Evolutionary conservation across 345 rosid genomes (phyloP).

Genomic region (Lenwebbia sp.): DNA sequence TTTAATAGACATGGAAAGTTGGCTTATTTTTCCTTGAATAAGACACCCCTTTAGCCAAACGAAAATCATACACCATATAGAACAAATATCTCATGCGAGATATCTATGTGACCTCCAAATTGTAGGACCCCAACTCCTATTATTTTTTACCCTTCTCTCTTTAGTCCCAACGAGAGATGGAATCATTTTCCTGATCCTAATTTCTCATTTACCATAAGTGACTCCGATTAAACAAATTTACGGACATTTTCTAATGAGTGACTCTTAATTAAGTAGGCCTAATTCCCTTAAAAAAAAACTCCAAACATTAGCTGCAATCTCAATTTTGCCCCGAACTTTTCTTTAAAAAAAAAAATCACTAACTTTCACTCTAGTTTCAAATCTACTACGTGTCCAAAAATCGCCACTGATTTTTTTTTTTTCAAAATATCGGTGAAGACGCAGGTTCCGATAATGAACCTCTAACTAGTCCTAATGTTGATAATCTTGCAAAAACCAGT

Average conservation of each 20-base stretch:
- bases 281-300: not conserved
- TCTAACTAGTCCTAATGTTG: not conserved
- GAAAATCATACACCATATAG: not conserved
- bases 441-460: not conserved
- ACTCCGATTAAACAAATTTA: not conserved
- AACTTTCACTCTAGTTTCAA: rapidly evolving
- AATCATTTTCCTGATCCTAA: not conserved
- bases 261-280: not conserved
- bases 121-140: not conserved
- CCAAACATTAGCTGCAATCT: not conserved
- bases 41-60: not conserved
- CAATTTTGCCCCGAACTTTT: not conserved
- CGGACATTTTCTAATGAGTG: not conserved
- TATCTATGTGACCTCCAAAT: not conserved
- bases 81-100: not conserved
- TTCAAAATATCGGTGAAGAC: not conserved
- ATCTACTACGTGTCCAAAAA: not conserved
- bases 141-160: not conserved
- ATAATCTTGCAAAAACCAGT: not conserved
- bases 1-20: not conserved
- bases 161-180: not conserved
- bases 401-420: not conserved
- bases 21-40: not conserved
- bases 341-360: not conserved
- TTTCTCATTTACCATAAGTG: not conserved